phyloP scores from a whole-genome alignment of 2,329 filamentous ascomycete genomes.

The Exophiala aquamarina region DNA sequence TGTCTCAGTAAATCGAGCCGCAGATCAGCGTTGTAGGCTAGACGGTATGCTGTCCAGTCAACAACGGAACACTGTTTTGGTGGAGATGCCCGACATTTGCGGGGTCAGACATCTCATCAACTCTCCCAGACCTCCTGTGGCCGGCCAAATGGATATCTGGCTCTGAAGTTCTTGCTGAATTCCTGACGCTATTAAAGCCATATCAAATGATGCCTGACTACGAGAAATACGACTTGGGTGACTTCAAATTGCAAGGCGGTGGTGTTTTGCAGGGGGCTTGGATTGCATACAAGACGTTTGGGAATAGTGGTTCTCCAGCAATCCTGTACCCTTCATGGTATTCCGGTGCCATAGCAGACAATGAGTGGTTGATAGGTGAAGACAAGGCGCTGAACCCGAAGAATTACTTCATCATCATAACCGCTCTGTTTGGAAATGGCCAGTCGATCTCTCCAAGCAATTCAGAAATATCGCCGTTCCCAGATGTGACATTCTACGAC shows the following conservation, averaged over 20 bases:
- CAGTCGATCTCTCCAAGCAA: slow-evolving; percentile 70
- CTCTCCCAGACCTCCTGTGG: background rate
- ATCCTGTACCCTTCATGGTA: slow-evolving; percentile 80
- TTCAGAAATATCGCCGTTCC: slow-evolving; percentile 57
- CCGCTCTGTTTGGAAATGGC: slow-evolving; percentile 68
- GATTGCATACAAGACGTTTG: slow-evolving; percentile 77
- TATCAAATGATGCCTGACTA: slow-evolving; percentile 35
- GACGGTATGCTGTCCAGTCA: no score
- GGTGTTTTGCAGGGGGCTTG: slow-evolving; percentile 62
- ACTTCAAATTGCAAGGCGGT: slow-evolving; percentile 67
- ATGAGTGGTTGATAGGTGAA: slow-evolving; percentile 71
- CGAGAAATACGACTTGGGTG: slow-evolving; percentile 59
- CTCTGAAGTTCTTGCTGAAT: background rate
- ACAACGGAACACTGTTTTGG: no score
- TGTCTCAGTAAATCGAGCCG: no score
- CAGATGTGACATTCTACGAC: slow-evolving; percentile 64
- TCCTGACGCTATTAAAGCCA: no score
- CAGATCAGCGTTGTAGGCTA: no score
- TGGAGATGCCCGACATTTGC: slow-evolving; percentile 4
- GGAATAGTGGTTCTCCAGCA: slow-evolving; percentile 60
- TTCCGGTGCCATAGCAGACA: slow-evolving; percentile 66
- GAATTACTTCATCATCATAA: slow-evolving; percentile 68
- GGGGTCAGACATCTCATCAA: background rate
- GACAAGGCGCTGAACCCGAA: slow-evolving; percentile 64
- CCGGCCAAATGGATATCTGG: no score